These are phyloP conservation scores for Ophiostoma novo-ulmi DNA, from an alignment of 2,329 filamentous ascomycete genomes.

Conservation along the genomic window DNA sequence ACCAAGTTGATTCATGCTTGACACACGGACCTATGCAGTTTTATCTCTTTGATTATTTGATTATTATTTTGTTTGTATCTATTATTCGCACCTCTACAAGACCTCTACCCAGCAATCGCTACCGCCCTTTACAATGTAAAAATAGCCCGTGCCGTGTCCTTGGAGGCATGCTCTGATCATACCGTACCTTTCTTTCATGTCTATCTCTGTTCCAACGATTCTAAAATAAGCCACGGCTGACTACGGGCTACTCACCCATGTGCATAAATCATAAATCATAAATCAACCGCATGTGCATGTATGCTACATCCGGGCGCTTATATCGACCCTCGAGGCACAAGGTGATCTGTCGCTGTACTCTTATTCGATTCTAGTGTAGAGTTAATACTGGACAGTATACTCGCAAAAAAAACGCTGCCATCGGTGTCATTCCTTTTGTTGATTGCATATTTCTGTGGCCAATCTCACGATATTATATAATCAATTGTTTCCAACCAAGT, in stretches of 20 bases:
- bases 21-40: not conserved
- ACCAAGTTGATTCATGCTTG: not conserved
- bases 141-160: not conserved
- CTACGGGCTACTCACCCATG: not conserved
- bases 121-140: not conserved
- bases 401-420: not conserved
- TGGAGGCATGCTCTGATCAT: not conserved
- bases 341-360: not conserved
- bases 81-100: not conserved
- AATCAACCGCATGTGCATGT: constrained; percentile 11
- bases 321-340: not conserved
- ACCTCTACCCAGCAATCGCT: not conserved
- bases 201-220: not conserved
- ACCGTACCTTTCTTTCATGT: not conserved
- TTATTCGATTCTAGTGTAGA: not conserved
- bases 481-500: not conserved
- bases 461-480: not conserved
- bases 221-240: not conserved
- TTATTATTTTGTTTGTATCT: not conserved
- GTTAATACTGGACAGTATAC: not conserved
- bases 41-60: not conserved
- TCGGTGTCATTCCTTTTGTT: not conserved
- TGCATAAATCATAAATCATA: not conserved
- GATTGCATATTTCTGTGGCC: too few species aligned
- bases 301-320: constrained; percentile 13